phyloP scores from a whole-genome alignment of 202 grass and related monocot genomes.

The Schoenoplectus tabernaemontani region DNA sequence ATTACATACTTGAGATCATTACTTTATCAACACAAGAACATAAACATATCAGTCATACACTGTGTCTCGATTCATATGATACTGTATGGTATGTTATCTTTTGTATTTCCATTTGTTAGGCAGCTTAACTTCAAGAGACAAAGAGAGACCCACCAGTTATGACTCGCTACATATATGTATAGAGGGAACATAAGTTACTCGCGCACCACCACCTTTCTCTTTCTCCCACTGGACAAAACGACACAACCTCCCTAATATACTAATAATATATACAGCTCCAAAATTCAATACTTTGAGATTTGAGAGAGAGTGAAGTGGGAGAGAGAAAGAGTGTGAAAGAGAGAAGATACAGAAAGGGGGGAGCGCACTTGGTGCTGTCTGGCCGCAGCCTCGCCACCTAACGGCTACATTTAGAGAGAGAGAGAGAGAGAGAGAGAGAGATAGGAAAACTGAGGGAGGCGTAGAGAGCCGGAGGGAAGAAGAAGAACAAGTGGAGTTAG shows the following conservation, averaged over 20 bases:
- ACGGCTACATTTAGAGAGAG: constrained; percentile 29
- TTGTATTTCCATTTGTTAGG: not conserved
- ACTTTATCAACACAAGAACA: not conserved
- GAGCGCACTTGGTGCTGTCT: constrained; percentile 13
- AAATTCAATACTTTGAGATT: constrained; percentile 10
- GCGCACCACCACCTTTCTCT: constrained; percentile 4
- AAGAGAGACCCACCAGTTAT: too few relatives aligned
- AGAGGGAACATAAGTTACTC: not conserved
- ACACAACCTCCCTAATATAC: constrained; percentile 16
- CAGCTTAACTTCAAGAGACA: not conserved
- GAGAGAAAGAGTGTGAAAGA: not conserved
- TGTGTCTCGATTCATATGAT: not conserved
- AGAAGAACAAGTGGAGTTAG: not conserved
- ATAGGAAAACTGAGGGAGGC: too few relatives aligned
- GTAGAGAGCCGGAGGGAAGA: too few relatives aligned
- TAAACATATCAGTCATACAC: not conserved
- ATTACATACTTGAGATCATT: not conserved
- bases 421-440: too few relatives aligned
- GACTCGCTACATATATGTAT: not conserved
- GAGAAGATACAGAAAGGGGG: not conserved
- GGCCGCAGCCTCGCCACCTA: constrained; percentile 40
- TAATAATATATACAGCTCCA: constrained; percentile 21
- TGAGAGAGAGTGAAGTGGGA: not conserved
- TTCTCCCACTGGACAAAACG: constrained; percentile 19
- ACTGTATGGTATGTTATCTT: not conserved